Percentiles rank a stretch among this genome's conserved stretches.
These are phyloP conservation scores for Diphasiastrum complanatum DNA, from an alignment of 83 land plant species.

Conservation along the genomic window DNA sequence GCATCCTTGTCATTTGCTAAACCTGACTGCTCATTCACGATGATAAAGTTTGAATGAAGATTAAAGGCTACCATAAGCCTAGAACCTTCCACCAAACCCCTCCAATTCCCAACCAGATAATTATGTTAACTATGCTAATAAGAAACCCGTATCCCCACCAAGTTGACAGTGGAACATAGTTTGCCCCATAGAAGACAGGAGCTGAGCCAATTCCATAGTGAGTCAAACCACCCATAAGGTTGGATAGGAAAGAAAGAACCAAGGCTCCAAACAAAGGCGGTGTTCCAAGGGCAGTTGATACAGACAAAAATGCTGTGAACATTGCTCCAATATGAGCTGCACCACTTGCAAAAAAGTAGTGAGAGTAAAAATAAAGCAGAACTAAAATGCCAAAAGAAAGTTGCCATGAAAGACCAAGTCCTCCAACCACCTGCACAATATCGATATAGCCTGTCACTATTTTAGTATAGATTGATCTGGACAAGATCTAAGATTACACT, in stretches of 20 bases:
- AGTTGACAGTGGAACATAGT: constrained; percentile 69
- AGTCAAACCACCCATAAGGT: constrained; percentile 93
- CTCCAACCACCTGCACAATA: constrained; percentile 77
- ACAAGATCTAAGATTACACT: too few species aligned
- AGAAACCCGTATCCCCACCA: constrained; percentile 99
- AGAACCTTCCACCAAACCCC: constrained; percentile 91
- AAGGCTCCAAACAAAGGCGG: constrained; percentile 85
- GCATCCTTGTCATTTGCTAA: too few species aligned
- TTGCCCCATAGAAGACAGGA: constrained; percentile 93
- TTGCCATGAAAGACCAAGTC: constrained; percentile 91
- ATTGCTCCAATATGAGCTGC: constrained; percentile 98
- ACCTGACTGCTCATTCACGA: too few species aligned
- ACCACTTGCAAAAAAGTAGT: constrained; percentile 96
- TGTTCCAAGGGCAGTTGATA: constrained; percentile 82
- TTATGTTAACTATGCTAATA: constrained; percentile 69
- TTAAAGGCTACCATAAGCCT: constrained; percentile 92
- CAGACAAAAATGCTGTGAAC: constrained; percentile 93
- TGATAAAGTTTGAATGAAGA: too few species aligned
- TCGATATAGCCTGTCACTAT: too few species aligned
- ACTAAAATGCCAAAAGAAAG: constrained; percentile 78
- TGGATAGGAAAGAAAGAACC: constrained; percentile 87
- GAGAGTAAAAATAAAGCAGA: constrained; percentile 90
- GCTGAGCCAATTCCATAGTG: constrained; percentile 97
- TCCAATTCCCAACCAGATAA: constrained; percentile 89
- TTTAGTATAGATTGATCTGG: too few species aligned